Evolutionary conservation across 2,329 filamentous ascomycete species (phyloP), one percentile per base, ranked within the genome.

Genomic region (Coleophoma eucalyptorum): DNA sequence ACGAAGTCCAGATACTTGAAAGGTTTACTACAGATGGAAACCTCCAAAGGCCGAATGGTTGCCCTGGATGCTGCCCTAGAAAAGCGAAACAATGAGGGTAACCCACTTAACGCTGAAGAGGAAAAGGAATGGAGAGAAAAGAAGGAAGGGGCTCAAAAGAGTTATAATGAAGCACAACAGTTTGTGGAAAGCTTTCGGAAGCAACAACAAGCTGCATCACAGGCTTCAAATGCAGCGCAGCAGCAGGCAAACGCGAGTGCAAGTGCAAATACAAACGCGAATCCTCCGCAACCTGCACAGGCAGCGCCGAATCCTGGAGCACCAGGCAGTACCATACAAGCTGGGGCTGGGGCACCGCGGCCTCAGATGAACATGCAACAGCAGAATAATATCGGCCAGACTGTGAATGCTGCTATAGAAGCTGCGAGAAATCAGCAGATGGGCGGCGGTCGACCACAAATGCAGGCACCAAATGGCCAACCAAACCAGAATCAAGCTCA

Each of bases 1-100:
- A 66, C 73, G 32, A 78, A 73, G 57, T 65, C 69, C 0, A 71
- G 70, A 49, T 80, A 81, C 51, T 67, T 69, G 0, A 67, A 73
- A 37, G 77, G 75, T 0, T 62, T 83, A 5, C 65, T 74, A 55
- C 69, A 72, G 2, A 80, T 82, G 69, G 78, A 81, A 35, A 66
- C 57, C 10, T 67, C 69, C 3, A 71, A 73, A 11, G 60, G 55
- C n/a, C 68, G 70, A 43, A 60, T 79, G 4, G 63, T 63, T 2
- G 63, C 64, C 46, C 64, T 79, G 48, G 76, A 80, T 11, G 66
- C 66, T 43, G 54, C 67, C 3, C 63, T 73, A 18, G 72, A 72
- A 45, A 71, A 75, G 16, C 67, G 75, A 19, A 63, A 67, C 13
- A 66, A 71, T 3, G 70, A 70, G 20, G 74, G 74, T 3, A 72